Conservation (phyloP, 345 rosid species). For the Syzygium oleosum region DNA sequence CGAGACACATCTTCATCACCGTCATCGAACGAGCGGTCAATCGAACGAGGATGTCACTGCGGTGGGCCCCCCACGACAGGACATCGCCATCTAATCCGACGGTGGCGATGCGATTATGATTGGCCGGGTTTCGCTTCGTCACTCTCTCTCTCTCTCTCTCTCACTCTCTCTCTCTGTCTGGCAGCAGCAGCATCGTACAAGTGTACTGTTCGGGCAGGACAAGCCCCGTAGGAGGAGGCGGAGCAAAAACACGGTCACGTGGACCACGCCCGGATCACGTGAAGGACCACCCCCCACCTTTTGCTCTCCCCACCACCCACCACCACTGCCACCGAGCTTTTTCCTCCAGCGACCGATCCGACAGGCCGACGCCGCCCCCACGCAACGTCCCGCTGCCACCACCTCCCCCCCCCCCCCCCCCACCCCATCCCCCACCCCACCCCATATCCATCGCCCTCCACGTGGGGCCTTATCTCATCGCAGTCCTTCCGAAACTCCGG, state of each 20-base stretch:
- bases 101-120: not conserved
- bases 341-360: not conserved
- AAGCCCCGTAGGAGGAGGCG: not conserved
- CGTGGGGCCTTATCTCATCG: not conserved
- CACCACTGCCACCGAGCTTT: not conserved
- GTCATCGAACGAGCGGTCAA: not conserved
- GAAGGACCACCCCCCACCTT: conserved; percentile 12
- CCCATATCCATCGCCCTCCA: not conserved
- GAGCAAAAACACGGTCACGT: conserved; percentile 30
- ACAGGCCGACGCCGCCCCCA: not conserved
- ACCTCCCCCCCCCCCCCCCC: not conserved
- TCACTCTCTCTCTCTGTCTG: not conserved
- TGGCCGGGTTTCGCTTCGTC: not conserved
- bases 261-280: conserved; percentile 34
- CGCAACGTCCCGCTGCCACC: not conserved
- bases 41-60: not conserved
- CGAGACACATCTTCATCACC: not conserved
- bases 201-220: not conserved
- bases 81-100: not conserved
- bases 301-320: not conserved
- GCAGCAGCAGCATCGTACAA: not conserved
- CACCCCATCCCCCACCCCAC: not conserved
- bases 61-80: not conserved
- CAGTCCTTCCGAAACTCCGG: not conserved
- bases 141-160: not conserved